phyloP scores from a whole-genome alignment of 805 yeast species.

The Yarrowia bubula region DNA sequence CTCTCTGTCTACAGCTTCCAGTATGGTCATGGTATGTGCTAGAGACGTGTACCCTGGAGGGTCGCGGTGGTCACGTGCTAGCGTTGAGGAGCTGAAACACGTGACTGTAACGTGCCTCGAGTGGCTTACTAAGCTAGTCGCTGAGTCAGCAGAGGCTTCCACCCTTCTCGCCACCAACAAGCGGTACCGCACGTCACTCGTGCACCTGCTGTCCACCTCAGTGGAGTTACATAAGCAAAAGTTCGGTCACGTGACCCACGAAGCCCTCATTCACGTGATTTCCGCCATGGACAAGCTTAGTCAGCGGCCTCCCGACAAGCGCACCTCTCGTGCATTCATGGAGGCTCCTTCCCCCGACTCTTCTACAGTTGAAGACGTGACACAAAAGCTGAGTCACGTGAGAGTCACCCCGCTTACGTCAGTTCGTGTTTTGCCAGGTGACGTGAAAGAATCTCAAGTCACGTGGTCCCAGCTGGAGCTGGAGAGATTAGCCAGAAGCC shows the following conservation, averaged over 20 bases:
- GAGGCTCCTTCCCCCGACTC: background rate
- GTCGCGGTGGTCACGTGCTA: background rate
- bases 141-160: background rate
- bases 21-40: constrained; percentile 6
- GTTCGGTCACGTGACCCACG: constrained; percentile 9
- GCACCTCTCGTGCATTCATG: constrained; percentile 1
- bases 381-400: constrained; percentile 4
- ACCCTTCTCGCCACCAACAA: constrained; percentile 2
- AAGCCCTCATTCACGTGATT: constrained; percentile 2
- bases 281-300: constrained; percentile 9
- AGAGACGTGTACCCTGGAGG: background rate
- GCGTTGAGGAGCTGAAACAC: background rate
- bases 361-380: background rate
- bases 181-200: constrained; percentile 12
- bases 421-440: background rate
- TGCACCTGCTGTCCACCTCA: background rate
- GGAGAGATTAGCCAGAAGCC: background rate
- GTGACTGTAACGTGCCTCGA: constrained; percentile 6
- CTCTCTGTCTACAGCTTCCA: background rate
- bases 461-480: constrained; percentile 15
- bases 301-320: constrained; percentile 1
- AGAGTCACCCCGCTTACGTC: background rate
- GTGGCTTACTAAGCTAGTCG: background rate
- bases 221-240: background rate
- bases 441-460: background rate